Conservation (phyloP, 1,284 basidiomycete genomes). For the Trichosporon inkin region DNA sequence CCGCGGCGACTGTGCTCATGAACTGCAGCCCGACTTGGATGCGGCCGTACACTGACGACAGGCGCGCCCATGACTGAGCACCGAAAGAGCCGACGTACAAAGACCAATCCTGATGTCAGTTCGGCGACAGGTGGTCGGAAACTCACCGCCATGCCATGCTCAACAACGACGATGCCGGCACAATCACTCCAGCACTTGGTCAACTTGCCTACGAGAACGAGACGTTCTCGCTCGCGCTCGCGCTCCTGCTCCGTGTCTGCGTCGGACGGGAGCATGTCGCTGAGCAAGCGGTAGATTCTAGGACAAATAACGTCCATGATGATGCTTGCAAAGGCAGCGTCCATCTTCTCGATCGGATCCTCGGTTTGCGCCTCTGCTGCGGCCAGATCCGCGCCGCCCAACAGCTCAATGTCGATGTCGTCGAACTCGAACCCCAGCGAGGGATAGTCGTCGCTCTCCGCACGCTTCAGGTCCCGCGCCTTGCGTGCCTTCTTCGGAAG, state of each 20-base stretch:
- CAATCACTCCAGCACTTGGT: conserved; percentile 76
- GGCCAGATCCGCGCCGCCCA: conserved; percentile 31
- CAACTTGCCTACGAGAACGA: conserved; percentile 55
- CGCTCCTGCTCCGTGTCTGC: conserved; percentile 28
- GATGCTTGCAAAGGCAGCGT: conserved; percentile 52
- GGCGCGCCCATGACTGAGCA: conserved; percentile 60
- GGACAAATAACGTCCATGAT: conserved; percentile 59
- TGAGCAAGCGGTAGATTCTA: conserved; percentile 61
- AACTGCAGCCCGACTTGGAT: conserved; percentile 66
- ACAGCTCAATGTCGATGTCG: conserved; percentile 30
- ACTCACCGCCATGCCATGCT: conserved; percentile 57
- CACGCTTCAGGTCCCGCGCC: conserved; percentile 33
- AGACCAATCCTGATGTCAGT: conserved; percentile 59
- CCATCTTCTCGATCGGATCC: conserved; percentile 35
- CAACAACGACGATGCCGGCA: conserved; percentile 60
- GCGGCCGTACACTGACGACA: conserved; percentile 55
- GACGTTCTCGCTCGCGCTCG: conserved; percentile 32
- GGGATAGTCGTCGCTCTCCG: conserved; percentile 63
- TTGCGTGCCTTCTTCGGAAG: conserved; percentile 56
- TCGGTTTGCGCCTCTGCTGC: conserved; percentile 15
- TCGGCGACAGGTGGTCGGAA: not conserved
- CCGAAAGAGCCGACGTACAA: conserved; percentile 59
- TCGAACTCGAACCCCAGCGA: conserved; percentile 47
- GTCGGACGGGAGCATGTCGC: conserved; percentile 53
- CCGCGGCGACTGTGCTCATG: conserved; percentile 61